phyloP scores from a whole-genome alignment of 371 early-diverging fungal species.

The Gilbertella persicaria region DNA sequence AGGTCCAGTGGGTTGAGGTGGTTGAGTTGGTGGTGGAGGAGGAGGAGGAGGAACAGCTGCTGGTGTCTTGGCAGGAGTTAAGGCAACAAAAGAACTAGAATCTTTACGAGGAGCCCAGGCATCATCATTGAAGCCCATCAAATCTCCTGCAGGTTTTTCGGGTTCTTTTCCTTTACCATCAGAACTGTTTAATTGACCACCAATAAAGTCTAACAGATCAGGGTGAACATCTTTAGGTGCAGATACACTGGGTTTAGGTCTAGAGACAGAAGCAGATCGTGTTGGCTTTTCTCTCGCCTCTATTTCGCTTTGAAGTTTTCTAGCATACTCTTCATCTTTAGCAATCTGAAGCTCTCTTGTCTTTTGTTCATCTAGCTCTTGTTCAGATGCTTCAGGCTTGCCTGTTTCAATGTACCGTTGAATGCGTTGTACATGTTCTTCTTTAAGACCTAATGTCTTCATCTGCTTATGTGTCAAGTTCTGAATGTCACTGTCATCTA shows the following conservation, averaged over 20 bases:
- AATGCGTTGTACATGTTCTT: constrained; percentile 82
- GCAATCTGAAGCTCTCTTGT: constrained; percentile 27
- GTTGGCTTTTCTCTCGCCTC: constrained; percentile 30
- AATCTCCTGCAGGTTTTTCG: constrained; percentile 21
- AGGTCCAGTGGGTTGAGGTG: constrained; percentile 17
- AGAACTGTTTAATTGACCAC: constrained; percentile 26
- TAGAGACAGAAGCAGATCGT: constrained; percentile 20
- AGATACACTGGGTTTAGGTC: constrained; percentile 45
- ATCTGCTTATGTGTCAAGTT: constrained; percentile 76
- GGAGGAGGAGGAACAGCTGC: constrained; percentile 9
- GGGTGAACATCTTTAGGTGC: constrained; percentile 50
- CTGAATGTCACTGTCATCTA: constrained; percentile 77
- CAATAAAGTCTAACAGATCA: constrained; percentile 40
- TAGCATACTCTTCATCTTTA: constrained; percentile 74
- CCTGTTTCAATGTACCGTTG: constrained; percentile 59
- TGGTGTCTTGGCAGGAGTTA: constrained; percentile 13
- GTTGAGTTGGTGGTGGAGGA: neutral
- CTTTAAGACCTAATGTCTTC: constrained; percentile 76
- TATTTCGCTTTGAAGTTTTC: constrained; percentile 67
- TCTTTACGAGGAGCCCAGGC: constrained; percentile 44
- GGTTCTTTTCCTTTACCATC: constrained; percentile 18
- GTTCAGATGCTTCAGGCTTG: constrained; percentile 39
- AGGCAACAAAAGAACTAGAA: constrained; percentile 4
- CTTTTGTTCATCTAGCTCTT: constrained; percentile 31
- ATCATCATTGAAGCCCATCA: constrained; percentile 59